A percentile compares a stretch with the other conserved stretches of the same genome.
Conservation (phyloP, 306 rosid genomes). For the Malus orientalis region DNA sequence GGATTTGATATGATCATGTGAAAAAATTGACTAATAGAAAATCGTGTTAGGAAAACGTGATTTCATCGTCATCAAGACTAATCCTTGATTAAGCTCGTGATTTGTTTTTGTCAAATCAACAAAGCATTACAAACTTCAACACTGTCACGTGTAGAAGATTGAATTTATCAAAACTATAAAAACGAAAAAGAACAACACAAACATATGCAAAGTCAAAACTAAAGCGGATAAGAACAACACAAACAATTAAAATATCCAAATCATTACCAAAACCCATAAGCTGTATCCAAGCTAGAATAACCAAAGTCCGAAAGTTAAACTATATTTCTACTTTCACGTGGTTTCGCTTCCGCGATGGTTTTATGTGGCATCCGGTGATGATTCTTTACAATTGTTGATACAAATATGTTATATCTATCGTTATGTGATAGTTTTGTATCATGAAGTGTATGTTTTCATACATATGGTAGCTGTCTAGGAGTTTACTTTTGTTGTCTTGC, state of each 20-base stretch:
- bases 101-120: background rate
- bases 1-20: background rate
- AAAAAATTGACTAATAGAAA: constrained; percentile 9
- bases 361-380: too few relatives aligned
- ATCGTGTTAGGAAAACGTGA: background rate
- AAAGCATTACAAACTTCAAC: background rate
- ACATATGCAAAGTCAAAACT: background rate
- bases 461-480: too few relatives aligned
- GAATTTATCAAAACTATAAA: background rate
- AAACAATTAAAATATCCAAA: background rate
- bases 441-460: too few relatives aligned
- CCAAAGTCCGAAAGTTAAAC: too few relatives aligned
- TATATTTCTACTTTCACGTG: too few relatives aligned
- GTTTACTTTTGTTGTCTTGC: too few relatives aligned
- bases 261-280: background rate
- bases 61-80: background rate
- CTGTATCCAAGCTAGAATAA: too few relatives aligned
- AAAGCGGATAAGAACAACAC: background rate
- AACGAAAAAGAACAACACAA: too few relatives aligned
- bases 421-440: too few relatives aligned
- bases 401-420: too few relatives aligned
- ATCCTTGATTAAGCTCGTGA: background rate
- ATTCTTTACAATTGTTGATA: too few relatives aligned
- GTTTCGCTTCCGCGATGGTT: too few relatives aligned
- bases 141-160: background rate